These are phyloP conservation scores for Bruguiera sexangula DNA, from an alignment of 345 rosid species.

Conservation along the genomic window DNA sequence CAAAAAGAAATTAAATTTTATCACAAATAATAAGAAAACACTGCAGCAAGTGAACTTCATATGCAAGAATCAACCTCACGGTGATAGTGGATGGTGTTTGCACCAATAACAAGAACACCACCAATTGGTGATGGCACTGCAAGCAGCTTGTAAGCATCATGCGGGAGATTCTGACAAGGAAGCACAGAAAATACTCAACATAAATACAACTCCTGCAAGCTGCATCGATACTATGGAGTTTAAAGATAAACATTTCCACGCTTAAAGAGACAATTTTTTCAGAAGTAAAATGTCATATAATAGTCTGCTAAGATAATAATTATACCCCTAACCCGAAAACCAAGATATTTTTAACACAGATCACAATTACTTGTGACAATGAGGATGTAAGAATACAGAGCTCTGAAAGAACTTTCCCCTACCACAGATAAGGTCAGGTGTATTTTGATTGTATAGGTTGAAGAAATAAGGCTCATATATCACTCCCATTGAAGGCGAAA, in stretches of 20 bases:
- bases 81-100: slow-evolving; percentile 85
- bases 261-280: neutral
- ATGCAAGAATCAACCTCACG: slow-evolving; percentile 60
- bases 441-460: too few species aligned
- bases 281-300: neutral
- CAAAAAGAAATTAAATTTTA: slow-evolving; percentile 22
- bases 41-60: slow-evolving; percentile 3
- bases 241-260: neutral
- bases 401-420: too few species aligned
- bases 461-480: too few species aligned
- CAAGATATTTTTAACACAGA: neutral
- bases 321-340: slow-evolving; percentile 12
- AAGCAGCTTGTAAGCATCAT: slow-evolving; percentile 92
- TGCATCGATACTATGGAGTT: neutral
- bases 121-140: slow-evolving; percentile 97
- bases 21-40: neutral
- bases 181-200: slow-evolving; percentile 11
- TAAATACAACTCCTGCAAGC: slow-evolving; percentile 7
- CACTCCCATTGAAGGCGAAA: too few species aligned
- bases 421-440: too few species aligned
- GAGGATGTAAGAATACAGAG: neutral
- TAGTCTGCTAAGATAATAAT: slow-evolving; percentile 10
- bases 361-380: slow-evolving; percentile 1
- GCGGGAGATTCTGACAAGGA: slow-evolving; percentile 81
- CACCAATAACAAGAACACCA: slow-evolving; percentile 85